phyloP scores from a whole-genome alignment of 805 yeast species.

The Ogataea naganishii region DNA sequence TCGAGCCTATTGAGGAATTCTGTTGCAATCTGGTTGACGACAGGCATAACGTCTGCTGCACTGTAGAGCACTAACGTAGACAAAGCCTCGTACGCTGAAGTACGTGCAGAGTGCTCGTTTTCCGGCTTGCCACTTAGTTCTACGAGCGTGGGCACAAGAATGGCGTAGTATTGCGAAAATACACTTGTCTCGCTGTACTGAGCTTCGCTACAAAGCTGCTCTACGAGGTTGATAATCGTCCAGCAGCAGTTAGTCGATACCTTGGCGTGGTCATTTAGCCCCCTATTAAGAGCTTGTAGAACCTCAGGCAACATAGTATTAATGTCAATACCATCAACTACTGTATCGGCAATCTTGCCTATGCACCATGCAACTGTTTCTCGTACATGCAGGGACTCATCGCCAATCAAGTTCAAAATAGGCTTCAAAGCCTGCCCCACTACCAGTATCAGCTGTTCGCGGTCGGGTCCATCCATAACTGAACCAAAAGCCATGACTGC shows the following conservation, averaged over 20 bases:
- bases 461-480: conserved; percentile 88
- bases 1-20: conserved; percentile 69
- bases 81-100: conserved; percentile 94
- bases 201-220: conserved; percentile 60
- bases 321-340: conserved; percentile 65
- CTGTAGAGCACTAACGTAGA: conserved; percentile 73
- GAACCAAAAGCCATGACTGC: conserved; percentile 99
- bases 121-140: conserved; percentile 63
- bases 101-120: conserved; percentile 81
- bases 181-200: conserved; percentile 42
- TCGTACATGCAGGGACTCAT: conserved; percentile 74
- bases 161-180: conserved; percentile 66
- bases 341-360: conserved; percentile 89
- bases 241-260: conserved; percentile 97
- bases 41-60: conserved; percentile 58
- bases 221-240: conserved; percentile 88
- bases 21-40: conserved; percentile 65
- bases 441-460: conserved; percentile 53
- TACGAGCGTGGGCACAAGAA: conserved; percentile 61
- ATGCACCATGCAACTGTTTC: conserved; percentile 99
- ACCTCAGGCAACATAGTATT: conserved; percentile 60
- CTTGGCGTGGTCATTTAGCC: conserved; percentile 87
- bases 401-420: conserved; percentile 64
- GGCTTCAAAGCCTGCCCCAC: conserved; percentile 81
- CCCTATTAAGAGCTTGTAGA: conserved; percentile 62